Evolutionary conservation across 2,329 filamentous ascomycete genomes (phyloP).

Genomic region (Fusarium devonianum): DNA sequence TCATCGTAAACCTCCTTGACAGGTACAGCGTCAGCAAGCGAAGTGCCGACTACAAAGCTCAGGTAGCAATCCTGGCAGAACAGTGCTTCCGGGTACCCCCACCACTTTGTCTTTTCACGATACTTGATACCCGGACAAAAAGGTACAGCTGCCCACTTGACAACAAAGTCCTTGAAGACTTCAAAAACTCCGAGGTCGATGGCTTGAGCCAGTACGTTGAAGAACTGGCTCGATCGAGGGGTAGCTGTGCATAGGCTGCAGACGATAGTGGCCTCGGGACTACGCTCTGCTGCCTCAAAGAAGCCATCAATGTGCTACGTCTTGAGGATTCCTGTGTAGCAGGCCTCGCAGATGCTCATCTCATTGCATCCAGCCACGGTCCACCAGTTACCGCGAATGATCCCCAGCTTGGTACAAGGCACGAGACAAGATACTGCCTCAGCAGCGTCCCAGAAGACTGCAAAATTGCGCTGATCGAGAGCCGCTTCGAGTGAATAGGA

Average conservation of each 20-base stretch:
- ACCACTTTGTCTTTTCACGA: slow-evolving; percentile 43
- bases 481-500: slow-evolving; percentile 34
- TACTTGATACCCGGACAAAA: slow-evolving; percentile 43
- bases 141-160: slow-evolving; percentile 40
- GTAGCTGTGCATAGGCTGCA: slow-evolving; percentile 44
- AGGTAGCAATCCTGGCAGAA: slow-evolving; percentile 48
- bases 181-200: slow-evolving; percentile 45
- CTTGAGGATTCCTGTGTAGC: slow-evolving; percentile 42
- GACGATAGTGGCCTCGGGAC: slow-evolving; percentile 29
- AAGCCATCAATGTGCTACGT: slow-evolving; percentile 39
- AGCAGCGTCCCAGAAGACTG: slow-evolving; percentile 40
- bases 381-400: slow-evolving; percentile 47
- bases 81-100: slow-evolving; percentile 45
- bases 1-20: slow-evolving; percentile 40
- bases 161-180: slow-evolving; percentile 41
- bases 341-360: slow-evolving; percentile 46
- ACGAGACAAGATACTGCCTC: slow-evolving; percentile 32
- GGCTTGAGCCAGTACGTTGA: slow-evolving; percentile 41
- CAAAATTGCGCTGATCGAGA: slow-evolving; percentile 39
- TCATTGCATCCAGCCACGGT: slow-evolving; percentile 37
- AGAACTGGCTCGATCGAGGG: slow-evolving; percentile 38
- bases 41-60: slow-evolving; percentile 41
- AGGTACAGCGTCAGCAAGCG: slow-evolving; percentile 35
- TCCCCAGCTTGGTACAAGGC: slow-evolving; percentile 41
- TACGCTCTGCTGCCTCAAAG: slow-evolving; percentile 38